Evolutionary conservation across 257 asterid species (phyloP), one percentile per base, ranked within the genome.

Genomic region (Oldenlandia corymbosa): DNA sequence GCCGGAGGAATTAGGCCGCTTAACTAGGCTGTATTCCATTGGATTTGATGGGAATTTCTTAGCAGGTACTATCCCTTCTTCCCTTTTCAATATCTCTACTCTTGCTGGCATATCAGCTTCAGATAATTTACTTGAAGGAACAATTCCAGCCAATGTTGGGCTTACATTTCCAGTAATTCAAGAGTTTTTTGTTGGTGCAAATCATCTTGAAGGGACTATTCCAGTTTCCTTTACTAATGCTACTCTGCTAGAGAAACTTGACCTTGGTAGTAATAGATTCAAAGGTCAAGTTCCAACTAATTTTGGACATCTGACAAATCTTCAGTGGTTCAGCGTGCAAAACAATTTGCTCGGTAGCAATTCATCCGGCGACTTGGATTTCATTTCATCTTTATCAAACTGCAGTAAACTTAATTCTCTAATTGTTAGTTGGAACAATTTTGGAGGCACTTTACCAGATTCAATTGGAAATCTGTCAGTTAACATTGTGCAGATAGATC

Each of bases 401-500:
- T 70, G 83, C 63, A 75, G 69, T 9, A 60, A 14, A 0, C 71
- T 83, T 7, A 14, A 46, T 26, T 1, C 18, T 23, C 51, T 79
- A 64, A 26, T 23, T 7, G 48, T 75, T 17, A 23, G 64, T 24
- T 30, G 18, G 5, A 83, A 79, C 60, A 68, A 28, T 48, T 54
- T 79, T 12, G 70, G 68, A 50, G 85, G 83, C 23, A n/a, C 26
- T 5, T 52, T 83, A 32, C 86, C 84, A 1, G 49, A 28, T 36
- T 59, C 76, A 1, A 10, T 78, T 43, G 70, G 60, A 7, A 83
- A 83, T 51, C 75, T 82, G 23, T 78, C 86, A 1, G 32, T 20
- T 18, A 14, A 51, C 1, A 68, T 82, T 47, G 21, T 18, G 30
- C 50, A 50, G 32, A n/a, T 82, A 36, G 58, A 58, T 5, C 9